Conservation (phyloP, 306 rosid species). For the Ormosia emarginata region DNA sequence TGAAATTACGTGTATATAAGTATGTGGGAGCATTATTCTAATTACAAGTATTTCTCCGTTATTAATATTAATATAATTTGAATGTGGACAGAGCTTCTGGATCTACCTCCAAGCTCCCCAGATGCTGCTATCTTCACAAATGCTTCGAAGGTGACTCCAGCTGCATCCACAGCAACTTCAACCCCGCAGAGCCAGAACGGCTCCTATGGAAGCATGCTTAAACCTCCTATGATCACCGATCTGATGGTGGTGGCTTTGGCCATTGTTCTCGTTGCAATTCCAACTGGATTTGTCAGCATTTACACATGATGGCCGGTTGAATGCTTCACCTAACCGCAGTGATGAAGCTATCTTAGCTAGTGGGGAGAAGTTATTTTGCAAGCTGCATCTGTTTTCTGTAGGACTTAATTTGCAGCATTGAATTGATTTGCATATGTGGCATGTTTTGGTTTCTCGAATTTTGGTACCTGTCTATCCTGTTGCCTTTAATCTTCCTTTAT, state of each 20-base stretch:
- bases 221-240: conserved; percentile 7
- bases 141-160: conserved; percentile 13
- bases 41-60: too few species aligned
- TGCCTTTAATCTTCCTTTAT: not conserved
- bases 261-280: conserved; percentile 25
- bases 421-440: not conserved
- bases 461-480: not conserved
- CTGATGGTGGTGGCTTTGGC: conserved; percentile 31
- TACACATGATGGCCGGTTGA: not conserved
- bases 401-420: not conserved
- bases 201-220: conserved; percentile 20
- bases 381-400: not conserved
- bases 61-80: not conserved
- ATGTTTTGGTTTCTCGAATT: conserved; percentile 5
- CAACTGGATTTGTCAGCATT: conserved; percentile 18
- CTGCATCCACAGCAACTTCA: not conserved
- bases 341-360: not conserved
- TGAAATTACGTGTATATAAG: too few species aligned
- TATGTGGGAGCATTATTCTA: too few species aligned
- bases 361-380: not conserved
- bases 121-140: conserved; percentile 78
- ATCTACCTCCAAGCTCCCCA: conserved; percentile 60
- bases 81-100: conserved; percentile 56
- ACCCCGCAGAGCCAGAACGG: not conserved
- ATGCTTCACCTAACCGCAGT: conserved; percentile 9